These are phyloP conservation scores for Amanita molliuscula DNA, from an alignment of 768 basidiomycete species.

Conservation along the genomic window DNA sequence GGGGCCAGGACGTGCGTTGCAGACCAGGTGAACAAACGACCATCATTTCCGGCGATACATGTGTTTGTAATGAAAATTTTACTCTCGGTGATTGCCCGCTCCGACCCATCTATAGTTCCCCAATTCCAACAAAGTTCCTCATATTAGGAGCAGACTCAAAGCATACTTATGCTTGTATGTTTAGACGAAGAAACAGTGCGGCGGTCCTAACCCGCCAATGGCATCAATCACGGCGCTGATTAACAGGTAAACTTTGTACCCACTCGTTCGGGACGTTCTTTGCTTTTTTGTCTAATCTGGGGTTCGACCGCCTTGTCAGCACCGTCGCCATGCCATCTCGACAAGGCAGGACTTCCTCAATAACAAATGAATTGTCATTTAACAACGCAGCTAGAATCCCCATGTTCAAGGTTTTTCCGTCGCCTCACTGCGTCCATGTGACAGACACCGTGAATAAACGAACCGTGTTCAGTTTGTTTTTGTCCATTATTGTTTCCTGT, in stretches of 20 bases:
- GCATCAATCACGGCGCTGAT: background rate
- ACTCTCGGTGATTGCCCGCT: background rate
- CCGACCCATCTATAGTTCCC: background rate
- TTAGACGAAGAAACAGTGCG: background rate
- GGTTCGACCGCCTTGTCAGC: background rate
- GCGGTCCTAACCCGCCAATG: background rate
- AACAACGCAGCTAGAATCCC: background rate
- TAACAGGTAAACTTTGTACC: background rate
- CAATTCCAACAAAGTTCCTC: background rate
- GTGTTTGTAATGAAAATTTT: slow-evolving; percentile 1
- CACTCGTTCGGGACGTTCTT: background rate
- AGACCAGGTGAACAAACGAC: background rate
- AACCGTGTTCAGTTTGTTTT: background rate
- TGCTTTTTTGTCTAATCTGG: background rate
- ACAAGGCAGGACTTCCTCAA: background rate
- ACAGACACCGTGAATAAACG: background rate
- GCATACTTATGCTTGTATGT: background rate
- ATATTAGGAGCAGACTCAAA: background rate
- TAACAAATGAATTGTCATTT: background rate
- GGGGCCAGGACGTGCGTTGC: background rate
- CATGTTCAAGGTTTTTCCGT: background rate
- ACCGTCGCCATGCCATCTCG: background rate
- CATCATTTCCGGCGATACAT: background rate
- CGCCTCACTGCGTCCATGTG: background rate
- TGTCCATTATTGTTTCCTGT: background rate